Evolutionary conservation across 345 rosid species (phyloP), one percentile per base, ranked within the genome.

Genomic region (Rhodamnia rubescens): DNA sequence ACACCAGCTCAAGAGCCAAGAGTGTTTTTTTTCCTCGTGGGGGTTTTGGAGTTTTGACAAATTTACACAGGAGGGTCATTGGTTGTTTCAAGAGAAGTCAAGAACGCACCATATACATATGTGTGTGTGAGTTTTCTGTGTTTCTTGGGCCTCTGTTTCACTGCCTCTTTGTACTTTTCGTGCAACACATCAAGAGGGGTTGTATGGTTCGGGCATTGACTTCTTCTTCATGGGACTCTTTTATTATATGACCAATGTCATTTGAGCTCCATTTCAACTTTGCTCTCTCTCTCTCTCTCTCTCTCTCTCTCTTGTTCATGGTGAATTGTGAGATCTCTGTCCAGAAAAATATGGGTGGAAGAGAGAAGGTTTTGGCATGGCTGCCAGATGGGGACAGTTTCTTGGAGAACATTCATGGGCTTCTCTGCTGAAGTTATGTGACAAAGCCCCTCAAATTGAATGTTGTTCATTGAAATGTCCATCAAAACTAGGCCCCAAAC

Each of bases 121-220:
- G n/a, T 27, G 50, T 2, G 44, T n/a, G 75, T 24, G 78, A 21
- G 78, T 18, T 69, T 49, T 82, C 36, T 21, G 24, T 22, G 21
- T 18, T 22, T 56, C 49, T 21, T 57, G 85, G 49, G 74, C 29
- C 18, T 10, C 27, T 83, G 49, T 24, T 29, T 32, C 32, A 3
- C 44, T 0, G 40, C 52, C 78, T 29, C 83, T 53, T 54, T 22
- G 21, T 53, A 36, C 20, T 47, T 61, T 15, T 7, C 29, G 15
- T 50, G 64, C 83, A 40, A 52, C 86, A 75, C 78, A 36, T 69
- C 47, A 53, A 22, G 78, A 78, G 83, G 53, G 27, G 10, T 54
- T 85, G 84, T 85, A 85, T 81, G 87, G 87, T 85, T 85, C 87
- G 87, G 87, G 87, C 50, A 85, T 85, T 85, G 87, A 85, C 87